Base-by-base conservation (phyloP, 164 flowering plant species). In the Brasenia schreberi region DNA sequence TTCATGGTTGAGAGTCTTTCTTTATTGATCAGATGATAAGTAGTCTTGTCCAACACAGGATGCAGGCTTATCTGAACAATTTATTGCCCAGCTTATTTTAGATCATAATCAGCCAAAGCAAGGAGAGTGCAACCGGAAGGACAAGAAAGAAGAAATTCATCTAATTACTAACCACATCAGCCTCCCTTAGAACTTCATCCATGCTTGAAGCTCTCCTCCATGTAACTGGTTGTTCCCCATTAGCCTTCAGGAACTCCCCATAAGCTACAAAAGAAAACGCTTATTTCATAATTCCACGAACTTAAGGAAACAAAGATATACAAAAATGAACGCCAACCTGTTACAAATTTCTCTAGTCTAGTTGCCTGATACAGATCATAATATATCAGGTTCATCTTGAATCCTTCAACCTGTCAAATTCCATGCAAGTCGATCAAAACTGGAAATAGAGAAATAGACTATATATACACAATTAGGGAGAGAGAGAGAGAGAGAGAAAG, bases 361-460 rank as follows among this genome's bases (percentile, higher is more conserved):
- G 96, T 91, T 17, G 98, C 68, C 77, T 91, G 98, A 77, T 90
- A 90, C 56, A 91, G 84, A 73, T 94, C 98, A 74, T 77, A 94
- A 84, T 94, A 94, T 53, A 94, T 91, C 49, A 94, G 81, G 80
- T 94, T 94, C 97, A 94, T 94, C 74, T 94, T 94, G 85, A 90
- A 94, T 59, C 98, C 97, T 81, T 94, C 98, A 73, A 94, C 78
- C 97, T 94, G 82, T 59, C 16, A 64, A 45, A 65, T 60, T 11
- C n/a, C 62, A 18, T 7, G n/a, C 10, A 60, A 60, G 16, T 5
- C 16, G 7, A 49, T 14, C 10, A 14, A 49, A 14, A 49, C 56
- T 9, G 2, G 56, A 14, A 49, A 49, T 49, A 14, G 16, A 44
- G 10, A 42, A 43, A 18, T 18, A 39, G 17, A 52, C 44, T 16